Evolutionary conservation across 2,329 filamentous ascomycete genomes (phyloP), one percentile per base, ranked within the genome.

Genomic region (Ophiostoma australiae): DNA sequence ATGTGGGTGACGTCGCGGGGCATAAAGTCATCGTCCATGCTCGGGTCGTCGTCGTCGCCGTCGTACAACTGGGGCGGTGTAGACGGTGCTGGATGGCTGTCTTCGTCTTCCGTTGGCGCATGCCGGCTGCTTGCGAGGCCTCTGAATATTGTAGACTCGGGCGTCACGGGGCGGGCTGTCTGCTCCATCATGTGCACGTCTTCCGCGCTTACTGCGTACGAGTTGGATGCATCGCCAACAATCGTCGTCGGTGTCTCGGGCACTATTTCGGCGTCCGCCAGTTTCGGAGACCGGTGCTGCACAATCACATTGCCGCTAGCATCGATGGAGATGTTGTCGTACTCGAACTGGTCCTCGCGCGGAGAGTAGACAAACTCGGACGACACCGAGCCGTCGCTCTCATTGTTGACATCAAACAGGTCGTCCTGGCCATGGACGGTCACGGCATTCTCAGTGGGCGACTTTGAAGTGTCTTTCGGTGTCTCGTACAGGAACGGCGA

Each of bases 351-450:
- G 20, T 27, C 35, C 41, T 37, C 20, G 20, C 31, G 67, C 5
- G 41, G 23, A 7, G 52, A 63, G 15, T 69, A 31, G 3, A 31
- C 33, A 8, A 68, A 70, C 27, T 68, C 71, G 11, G 27, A 48
- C 3, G 68, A 52, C 7, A 61, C 70, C 27, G 58, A 63, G 27
- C 58, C 58, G 27, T 63, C 58, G 27, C 58, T 63, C 58, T 74
- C 71, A 52, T 72, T 70, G 52, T 69, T 69, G 37, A 73, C 72
- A 2, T 80, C 78, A 65, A 80, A 80, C 15, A 80, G 74, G 17
- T 76, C 74, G 10, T 80, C 77, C 7, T 79, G 75, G 7, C 79
- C 80, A 10, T 79, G 74, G 7, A 80, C 78, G 0, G 79, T 80
- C n/a, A 75, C 75, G 1, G 76, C 76, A 52, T 78, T 75, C 20